Percentiles rank a stretch among this genome's conserved stretches.
Conservation (phyloP, 2,329 filamentous ascomycete genomes). For the Stagonosporopsis chrysanthemi region DNA sequence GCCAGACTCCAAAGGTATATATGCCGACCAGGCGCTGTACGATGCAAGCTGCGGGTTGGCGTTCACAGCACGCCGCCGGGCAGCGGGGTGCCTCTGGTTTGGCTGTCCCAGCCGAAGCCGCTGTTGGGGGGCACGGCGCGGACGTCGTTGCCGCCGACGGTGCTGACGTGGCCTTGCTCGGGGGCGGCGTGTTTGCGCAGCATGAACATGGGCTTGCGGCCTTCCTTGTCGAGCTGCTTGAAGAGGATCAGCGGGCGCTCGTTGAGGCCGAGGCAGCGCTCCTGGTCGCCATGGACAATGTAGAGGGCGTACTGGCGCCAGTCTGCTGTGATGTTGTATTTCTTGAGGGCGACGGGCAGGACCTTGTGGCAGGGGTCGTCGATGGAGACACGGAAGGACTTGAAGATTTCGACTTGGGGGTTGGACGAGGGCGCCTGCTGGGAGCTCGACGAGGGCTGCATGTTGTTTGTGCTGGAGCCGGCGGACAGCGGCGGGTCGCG, state of each 20-base stretch:
- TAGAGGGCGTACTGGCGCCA: slow-evolving; percentile 98
- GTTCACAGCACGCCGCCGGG: slow-evolving; percentile 34
- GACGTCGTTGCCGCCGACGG: slow-evolving; percentile 47
- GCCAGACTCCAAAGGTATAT: slow-evolving; percentile 15
- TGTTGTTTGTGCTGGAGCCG: slow-evolving; percentile 38
- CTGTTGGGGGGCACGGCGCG: slow-evolving; percentile 31
- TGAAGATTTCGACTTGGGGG: slow-evolving; percentile 89
- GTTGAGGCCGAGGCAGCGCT: slow-evolving; percentile 88
- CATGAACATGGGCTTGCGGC: slow-evolving; percentile 99
- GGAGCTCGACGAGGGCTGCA: slow-evolving; percentile 32
- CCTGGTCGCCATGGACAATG: slow-evolving; percentile 98
- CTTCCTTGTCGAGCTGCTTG: slow-evolving; percentile 96
- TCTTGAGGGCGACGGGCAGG: slow-evolving; percentile 90
- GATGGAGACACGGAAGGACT: slow-evolving; percentile 96
- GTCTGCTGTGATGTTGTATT: slow-evolving; percentile 97
- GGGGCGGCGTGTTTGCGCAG: slow-evolving; percentile 72
- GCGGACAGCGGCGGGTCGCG: slow-evolving; percentile 49
- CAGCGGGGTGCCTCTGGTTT: slow-evolving; percentile 35
- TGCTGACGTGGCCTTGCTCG: slow-evolving; percentile 55
- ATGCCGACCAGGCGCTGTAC: not conserved
- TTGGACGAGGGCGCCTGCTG: slow-evolving; percentile 47
- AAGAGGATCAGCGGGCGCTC: slow-evolving; percentile 96
- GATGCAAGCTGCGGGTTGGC: not conserved
- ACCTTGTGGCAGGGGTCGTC: slow-evolving; percentile 99
- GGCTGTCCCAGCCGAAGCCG: slow-evolving; percentile 35